Percentiles rank a stretch among this genome's conserved stretches.
Evolutionary conservation across 371 early-diverging fungal genomes (phyloP).

Genomic region (Chytridium lagenaria): DNA sequence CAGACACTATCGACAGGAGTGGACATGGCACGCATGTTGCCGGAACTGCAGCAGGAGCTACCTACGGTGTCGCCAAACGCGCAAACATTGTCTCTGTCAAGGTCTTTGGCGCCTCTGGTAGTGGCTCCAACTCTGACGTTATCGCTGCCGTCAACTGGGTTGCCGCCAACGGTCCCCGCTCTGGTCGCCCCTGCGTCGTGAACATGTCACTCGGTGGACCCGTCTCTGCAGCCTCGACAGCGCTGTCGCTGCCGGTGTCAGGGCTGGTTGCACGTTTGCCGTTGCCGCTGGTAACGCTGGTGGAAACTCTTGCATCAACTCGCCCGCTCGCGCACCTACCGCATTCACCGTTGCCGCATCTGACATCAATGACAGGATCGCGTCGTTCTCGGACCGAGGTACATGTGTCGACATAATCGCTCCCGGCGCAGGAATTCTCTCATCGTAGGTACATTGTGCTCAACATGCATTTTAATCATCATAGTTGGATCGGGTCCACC

Average conservation of each 20-base stretch:
- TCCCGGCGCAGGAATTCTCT: conserved; percentile 30
- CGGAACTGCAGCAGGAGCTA: conserved; percentile 73
- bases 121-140: too few relatives aligned
- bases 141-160: conserved; percentile 28
- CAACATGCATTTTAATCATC: background rate
- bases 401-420: conserved; percentile 74
- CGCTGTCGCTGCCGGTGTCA: conserved; percentile 45
- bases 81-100: conserved; percentile 74
- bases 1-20: conserved; percentile 17
- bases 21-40: conserved; percentile 62
- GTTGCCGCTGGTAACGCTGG: conserved; percentile 74
- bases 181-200: conserved; percentile 30
- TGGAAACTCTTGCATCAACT: conserved; percentile 66
- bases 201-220: conserved; percentile 68
- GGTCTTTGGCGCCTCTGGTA: conserved; percentile 61
- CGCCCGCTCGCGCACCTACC: conserved; percentile 68
- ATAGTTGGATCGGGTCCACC: background rate
- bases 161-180: too few relatives aligned
- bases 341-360: conserved; percentile 75
- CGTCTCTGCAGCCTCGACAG: conserved; percentile 49
- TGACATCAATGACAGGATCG: conserved; percentile 56
- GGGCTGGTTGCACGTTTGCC: conserved; percentile 62
- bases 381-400: conserved; percentile 62
- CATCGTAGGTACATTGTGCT: conserved; percentile 41
- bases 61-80: conserved; percentile 81